Conservation (phyloP, 2,329 filamentous ascomycete species). For the Epichloe festucae region DNA sequence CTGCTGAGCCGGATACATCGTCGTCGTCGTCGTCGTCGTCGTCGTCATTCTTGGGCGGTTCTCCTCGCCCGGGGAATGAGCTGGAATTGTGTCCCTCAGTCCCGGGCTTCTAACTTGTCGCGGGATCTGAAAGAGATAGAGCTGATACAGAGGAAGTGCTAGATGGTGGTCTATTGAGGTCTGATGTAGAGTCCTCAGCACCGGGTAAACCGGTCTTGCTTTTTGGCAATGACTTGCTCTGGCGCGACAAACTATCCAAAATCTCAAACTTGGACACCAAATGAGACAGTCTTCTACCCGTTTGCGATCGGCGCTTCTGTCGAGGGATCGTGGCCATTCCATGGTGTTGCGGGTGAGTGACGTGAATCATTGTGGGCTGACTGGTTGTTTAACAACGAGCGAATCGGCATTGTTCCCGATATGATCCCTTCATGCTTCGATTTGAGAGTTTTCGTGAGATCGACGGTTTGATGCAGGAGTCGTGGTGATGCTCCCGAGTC, state of each 20-base stretch:
- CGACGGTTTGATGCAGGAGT: not conserved
- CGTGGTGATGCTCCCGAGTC: not conserved
- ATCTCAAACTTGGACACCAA: conserved; percentile 24
- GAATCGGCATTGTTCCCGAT: conserved; percentile 1
- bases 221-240: not conserved
- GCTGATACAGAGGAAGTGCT: not conserved
- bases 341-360: not conserved
- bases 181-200: not conserved
- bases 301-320: not conserved
- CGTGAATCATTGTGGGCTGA: not conserved
- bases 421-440: not conserved
- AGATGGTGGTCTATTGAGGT: conserved; percentile 1
- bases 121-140: not conserved
- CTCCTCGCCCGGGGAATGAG: too few species aligned
- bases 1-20: not conserved
- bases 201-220: not conserved
- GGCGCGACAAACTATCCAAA: conserved; percentile 12
- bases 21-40: not conserved
- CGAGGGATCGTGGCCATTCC: not conserved
- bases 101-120: not conserved
- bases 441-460: not conserved
- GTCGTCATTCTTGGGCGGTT: not conserved
- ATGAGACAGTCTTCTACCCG: conserved; percentile 13
- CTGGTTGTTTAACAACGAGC: conserved; percentile 1
- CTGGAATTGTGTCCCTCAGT: too few species aligned